Evolutionary conservation across 1,139 yeast species (phyloP).

Genomic region (Protomyces lactucae-debilis): DNA sequence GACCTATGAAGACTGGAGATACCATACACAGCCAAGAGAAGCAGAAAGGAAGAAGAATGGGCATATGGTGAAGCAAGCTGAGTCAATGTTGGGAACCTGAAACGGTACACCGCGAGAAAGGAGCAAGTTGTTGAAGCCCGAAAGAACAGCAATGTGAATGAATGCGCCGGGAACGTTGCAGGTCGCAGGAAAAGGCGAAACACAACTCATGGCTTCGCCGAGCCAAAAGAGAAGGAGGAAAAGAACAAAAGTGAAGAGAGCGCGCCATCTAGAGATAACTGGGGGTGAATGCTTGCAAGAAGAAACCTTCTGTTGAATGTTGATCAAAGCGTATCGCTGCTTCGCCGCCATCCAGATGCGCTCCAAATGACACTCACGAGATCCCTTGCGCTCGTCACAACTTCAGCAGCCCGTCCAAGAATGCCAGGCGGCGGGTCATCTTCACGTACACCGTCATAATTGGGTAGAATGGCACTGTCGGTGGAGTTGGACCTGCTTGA

Average conservation of each 20-base stretch:
- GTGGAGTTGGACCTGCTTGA: conserved; percentile 18
- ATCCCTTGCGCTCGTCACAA: conserved; percentile 22
- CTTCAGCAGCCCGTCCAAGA: conserved; percentile 22
- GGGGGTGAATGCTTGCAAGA: background rate
- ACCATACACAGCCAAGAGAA: too few species aligned
- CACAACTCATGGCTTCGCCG: background rate
- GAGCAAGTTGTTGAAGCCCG: too few species aligned
- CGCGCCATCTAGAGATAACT: background rate
- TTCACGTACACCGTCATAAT: conserved; percentile 17
- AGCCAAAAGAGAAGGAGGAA: background rate
- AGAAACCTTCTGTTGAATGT: background rate
- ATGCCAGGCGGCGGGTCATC: conserved; percentile 23
- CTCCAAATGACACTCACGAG: conserved; percentile 24
- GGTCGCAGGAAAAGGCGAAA: too few species aligned
- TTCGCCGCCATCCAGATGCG: conserved; percentile 21
- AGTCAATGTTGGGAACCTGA: too few species aligned
- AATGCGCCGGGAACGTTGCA: too few species aligned
- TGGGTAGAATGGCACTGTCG: conserved; percentile 15
- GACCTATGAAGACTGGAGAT: too few species aligned
- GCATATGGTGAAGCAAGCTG: too few species aligned
- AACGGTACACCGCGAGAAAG: too few species aligned
- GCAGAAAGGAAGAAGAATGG: too few species aligned
- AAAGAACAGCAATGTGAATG: too few species aligned
- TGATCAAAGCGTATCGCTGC: background rate
- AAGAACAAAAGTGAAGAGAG: background rate